Evolutionary conservation across 768 basidiomycete genomes (phyloP).

Genomic region (Agaricus blazei): DNA sequence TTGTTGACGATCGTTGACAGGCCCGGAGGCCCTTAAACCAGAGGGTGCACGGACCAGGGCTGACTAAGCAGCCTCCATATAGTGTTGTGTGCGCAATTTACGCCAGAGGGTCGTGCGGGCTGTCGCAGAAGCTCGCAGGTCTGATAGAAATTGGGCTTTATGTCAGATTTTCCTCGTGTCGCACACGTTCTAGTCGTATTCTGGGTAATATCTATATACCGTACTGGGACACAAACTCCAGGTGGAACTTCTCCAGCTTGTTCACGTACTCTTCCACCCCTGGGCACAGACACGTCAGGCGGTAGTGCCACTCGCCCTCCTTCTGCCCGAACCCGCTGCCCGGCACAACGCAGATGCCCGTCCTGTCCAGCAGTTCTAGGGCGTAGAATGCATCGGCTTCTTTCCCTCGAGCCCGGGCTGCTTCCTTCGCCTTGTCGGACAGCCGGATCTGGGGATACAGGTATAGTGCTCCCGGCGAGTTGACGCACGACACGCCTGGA

Average conservation of each 20-base stretch:
- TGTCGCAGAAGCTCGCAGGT: conserved; percentile 3
- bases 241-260: conserved; percentile 59
- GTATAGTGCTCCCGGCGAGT: conserved; percentile 91
- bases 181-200: neutral
- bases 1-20: conserved; percentile 54
- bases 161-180: conserved; percentile 5
- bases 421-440: conserved; percentile 65
- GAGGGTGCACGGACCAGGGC: conserved; percentile 34
- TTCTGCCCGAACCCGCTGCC: conserved; percentile 94
- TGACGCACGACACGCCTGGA: conserved; percentile 85
- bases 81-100: conserved; percentile 26
- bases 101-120: conserved; percentile 26
- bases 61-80: conserved; percentile 14
- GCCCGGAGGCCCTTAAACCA: conserved; percentile 30
- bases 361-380: conserved; percentile 75
- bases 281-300: conserved; percentile 91
- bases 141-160: conserved; percentile 7
- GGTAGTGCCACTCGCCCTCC: conserved; percentile 85
- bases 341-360: conserved; percentile 91
- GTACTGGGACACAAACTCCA: conserved; percentile 28
- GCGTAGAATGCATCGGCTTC: conserved; percentile 89
- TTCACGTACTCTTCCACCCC: conserved; percentile 90
- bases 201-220: neutral
- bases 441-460: conserved; percentile 83
- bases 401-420: conserved; percentile 67